Evolutionary conservation across 331 rosid species (phyloP).

Genomic region (Saraca asoca): DNA sequence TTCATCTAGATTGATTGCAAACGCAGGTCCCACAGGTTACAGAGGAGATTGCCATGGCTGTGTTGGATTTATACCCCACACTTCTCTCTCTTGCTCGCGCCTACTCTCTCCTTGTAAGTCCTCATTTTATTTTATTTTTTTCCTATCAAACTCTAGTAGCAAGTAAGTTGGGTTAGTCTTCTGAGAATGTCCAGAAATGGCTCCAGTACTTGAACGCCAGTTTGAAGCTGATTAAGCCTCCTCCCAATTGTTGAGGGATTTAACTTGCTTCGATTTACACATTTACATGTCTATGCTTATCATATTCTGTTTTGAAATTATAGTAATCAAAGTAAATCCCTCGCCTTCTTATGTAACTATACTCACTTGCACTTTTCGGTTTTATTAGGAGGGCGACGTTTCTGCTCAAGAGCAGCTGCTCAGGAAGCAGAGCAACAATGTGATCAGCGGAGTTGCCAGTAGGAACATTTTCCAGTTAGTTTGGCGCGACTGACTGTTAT

Average conservation of each 20-base stretch:
- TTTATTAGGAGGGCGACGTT: constrained; percentile 72
- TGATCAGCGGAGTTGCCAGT: constrained; percentile 70
- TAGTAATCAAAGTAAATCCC: not conserved
- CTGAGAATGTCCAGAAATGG: constrained; percentile 22
- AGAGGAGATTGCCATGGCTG: constrained; percentile 87
- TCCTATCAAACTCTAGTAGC: constrained; percentile 15
- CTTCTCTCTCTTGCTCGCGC: constrained; percentile 71
- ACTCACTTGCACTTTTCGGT: constrained; percentile 8
- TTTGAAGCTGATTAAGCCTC: not conserved
- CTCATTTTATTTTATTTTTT: no score
- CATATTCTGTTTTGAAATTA: not conserved
- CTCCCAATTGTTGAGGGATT: not conserved
- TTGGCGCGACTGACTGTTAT: constrained; percentile 60
- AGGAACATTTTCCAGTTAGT: constrained; percentile 80
- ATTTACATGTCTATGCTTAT: not conserved
- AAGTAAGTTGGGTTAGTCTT: constrained; percentile 1
- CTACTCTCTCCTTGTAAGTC: constrained; percentile 70
- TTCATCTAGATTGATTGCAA: constrained; percentile 3
- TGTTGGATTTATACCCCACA: constrained; percentile 86
- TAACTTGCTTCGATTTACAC: not conserved
- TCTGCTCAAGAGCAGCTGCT: constrained; percentile 78
- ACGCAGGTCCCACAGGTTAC: constrained; percentile 93
- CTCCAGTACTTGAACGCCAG: constrained; percentile 9
- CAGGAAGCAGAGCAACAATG: constrained; percentile 58
- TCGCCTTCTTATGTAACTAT: not conserved